phyloP scores from a whole-genome alignment of 441 rosid species.

The Capsella rubella region DNA sequence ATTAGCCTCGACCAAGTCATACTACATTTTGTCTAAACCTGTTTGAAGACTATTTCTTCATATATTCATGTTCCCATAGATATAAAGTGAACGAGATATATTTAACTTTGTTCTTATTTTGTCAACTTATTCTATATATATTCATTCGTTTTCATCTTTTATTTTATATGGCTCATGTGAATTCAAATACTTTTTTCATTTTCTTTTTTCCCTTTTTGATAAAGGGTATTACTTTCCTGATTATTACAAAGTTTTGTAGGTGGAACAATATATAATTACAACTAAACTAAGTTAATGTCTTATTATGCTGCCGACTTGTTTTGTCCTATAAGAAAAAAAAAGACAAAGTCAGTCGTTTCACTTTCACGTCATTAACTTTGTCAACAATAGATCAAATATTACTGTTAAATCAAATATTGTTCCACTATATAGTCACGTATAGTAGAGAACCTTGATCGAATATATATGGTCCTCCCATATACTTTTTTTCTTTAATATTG shows the following conservation, averaged over 20 bases:
- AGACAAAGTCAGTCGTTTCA: constrained; percentile 25
- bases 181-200: not conserved
- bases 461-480: constrained; percentile 16
- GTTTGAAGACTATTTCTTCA: no score
- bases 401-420: not conserved
- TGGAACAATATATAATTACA: not conserved
- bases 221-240: no score
- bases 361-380: constrained; percentile 22
- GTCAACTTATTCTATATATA: not conserved
- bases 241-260: constrained; percentile 4
- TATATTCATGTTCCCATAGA: no score
- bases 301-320: constrained; percentile 32
- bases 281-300: not conserved
- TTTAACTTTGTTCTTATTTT: not conserved
- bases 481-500: constrained; percentile 5
- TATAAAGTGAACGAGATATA: not conserved
- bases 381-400: constrained; percentile 3
- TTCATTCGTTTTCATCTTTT: not conserved
- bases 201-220: no score
- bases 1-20: no score
- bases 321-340: not conserved
- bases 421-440: not conserved
- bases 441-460: constrained; percentile 9
- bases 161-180: not conserved
- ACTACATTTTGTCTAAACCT: no score